phyloP scores from a whole-genome alignment of 179 eudicot species.

The Silene noctiflora region DNA sequence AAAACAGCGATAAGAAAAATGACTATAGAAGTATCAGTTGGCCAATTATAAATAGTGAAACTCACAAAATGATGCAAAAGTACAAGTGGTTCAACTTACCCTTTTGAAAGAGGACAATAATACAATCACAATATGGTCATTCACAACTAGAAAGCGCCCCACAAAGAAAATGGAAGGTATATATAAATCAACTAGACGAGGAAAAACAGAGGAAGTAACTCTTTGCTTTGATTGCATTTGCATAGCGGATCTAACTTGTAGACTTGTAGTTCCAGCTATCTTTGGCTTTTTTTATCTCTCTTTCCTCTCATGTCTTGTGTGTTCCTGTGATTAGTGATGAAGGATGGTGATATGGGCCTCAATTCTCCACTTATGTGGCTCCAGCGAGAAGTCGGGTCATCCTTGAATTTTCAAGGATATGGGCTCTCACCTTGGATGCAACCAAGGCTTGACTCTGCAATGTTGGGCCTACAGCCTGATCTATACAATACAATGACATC shows the following conservation, averaged over 20 bases:
- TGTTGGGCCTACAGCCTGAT: slow-evolving; percentile 39
- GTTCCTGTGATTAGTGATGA: slow-evolving; percentile 24
- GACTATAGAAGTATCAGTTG: too few relatives aligned
- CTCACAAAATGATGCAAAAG: too few relatives aligned
- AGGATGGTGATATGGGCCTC: slow-evolving; percentile 41
- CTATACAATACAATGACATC: slow-evolving; percentile 33
- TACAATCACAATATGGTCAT: too few relatives aligned
- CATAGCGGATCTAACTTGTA: slow-evolving; percentile 3
- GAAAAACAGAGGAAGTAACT: neutral
- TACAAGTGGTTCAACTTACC: neutral
- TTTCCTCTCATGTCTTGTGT: neutral
- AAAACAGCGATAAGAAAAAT: too few relatives aligned
- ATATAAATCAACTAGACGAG: neutral
- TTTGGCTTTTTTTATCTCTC: neutral
- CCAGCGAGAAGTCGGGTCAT: slow-evolving; percentile 36
- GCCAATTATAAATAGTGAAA: too few relatives aligned
- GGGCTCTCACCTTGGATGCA: slow-evolving; percentile 41
- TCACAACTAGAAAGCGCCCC: too few relatives aligned
- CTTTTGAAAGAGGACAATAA: too few relatives aligned
- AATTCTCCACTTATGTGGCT: slow-evolving; percentile 43
- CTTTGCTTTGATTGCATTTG: neutral
- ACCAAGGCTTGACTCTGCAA: slow-evolving; percentile 35
- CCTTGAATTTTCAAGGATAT: slow-evolving; percentile 35
- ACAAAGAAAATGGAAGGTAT: too few relatives aligned
- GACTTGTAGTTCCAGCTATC: neutral